Evolutionary conservation across 208 protist species (phyloP), one percentile per base, ranked within the genome.

Genomic region (Leptomonas pyrrhocoris): DNA sequence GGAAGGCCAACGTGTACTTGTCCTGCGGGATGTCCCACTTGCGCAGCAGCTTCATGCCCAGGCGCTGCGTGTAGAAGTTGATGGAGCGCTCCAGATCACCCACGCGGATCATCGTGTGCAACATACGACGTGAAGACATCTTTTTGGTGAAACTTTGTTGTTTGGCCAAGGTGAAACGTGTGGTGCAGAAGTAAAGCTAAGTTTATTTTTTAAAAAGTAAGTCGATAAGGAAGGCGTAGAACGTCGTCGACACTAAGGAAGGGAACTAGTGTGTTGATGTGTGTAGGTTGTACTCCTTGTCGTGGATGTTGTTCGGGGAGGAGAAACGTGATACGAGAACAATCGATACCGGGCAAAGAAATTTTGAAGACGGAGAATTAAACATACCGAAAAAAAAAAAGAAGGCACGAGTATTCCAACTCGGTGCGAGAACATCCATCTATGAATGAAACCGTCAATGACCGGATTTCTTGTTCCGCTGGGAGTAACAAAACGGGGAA

Each of bases 81-180:
- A 94, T 85, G 53, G 86, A 93, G 40, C 88, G 84, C 30, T 95
- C 79, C 5, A 95, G 79, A 55, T 94, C 82, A 13, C 86, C 88
- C 13, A 96, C 88, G 55, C 92, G 87, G 67, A 96, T 90, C 87
- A 96, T 96, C 43, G 88, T 94, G 68, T 95, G 89, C 30, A 93
- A 65, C 72, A 94, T 61, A 45, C 87, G 90, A 55, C 60, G 83
- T 18, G 67, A 68, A 13, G 74, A 56, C 68, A 79, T 77, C 19
- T 19, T 34, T 55, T 7, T 19, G 21, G 43, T 55, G 6, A n/a
- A 21, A 12, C 19, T 2, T 48, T 5, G 13, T 62, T 13, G 36
- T 48, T 4, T 30, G 11, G 30, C 11, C 28, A 42, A 40, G 8
- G 46, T 11, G 40, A 2, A 54, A n/a, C n/a, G n/a, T n/a, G 49